phyloP scores from a whole-genome alignment of 257 asterid genomes.

The Jasminum sambac region DNA sequence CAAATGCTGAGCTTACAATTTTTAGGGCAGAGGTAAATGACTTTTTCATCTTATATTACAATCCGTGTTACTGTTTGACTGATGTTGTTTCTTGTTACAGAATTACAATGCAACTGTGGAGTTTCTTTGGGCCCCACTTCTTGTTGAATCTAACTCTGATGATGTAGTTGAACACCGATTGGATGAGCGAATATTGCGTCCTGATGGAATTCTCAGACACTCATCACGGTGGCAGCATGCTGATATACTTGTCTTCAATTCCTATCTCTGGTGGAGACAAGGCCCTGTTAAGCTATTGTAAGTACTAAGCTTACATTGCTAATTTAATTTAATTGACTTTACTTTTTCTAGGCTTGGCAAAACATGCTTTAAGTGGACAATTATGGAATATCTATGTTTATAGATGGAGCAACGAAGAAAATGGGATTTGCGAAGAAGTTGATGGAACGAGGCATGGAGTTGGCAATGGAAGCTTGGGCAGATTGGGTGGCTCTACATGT shows the following conservation, averaged over 20 bases:
- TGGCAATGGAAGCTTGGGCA: conserved; percentile 94
- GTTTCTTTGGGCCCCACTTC: conserved; percentile 96
- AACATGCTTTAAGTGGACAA: neutral
- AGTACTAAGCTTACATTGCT: conserved; percentile 24
- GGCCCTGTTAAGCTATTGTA: conserved; percentile 78
- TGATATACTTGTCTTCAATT: conserved; percentile 81
- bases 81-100: conserved; percentile 33
- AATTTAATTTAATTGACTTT: neutral
- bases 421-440: conserved; percentile 71
- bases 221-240: conserved; percentile 84
- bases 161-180: conserved; percentile 81
- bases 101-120: conserved; percentile 84
- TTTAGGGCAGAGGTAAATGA: conserved; percentile 78
- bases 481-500: conserved; percentile 68
- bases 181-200: conserved; percentile 75
- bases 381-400: no score
- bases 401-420: conserved; percentile 79
- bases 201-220: conserved; percentile 74
- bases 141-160: conserved; percentile 89
- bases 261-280: conserved; percentile 97
- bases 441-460: conserved; percentile 82
- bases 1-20: conserved; percentile 78
- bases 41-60: neutral
- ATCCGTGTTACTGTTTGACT: no score
- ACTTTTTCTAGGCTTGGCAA: neutral